phyloP scores from a whole-genome alignment of 2,329 filamentous ascomycete genomes.

The Akanthomyces muscarius region DNA sequence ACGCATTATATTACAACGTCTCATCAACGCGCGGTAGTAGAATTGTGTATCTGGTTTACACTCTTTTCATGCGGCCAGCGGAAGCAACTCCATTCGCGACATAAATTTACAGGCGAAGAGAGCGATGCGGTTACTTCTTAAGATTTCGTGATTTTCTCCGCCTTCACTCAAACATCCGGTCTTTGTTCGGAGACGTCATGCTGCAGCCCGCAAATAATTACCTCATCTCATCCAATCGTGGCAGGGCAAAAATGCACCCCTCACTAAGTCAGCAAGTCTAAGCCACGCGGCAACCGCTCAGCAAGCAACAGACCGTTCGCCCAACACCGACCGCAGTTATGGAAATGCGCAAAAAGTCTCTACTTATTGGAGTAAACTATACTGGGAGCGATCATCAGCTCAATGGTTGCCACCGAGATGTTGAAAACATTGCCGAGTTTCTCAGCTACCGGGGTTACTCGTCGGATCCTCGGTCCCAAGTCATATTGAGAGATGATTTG shows the following conservation, averaged over 20 bases:
- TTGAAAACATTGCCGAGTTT: slow-evolving; percentile 56
- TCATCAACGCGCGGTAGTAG: no score
- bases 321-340: slow-evolving; percentile 6
- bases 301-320: background rate
- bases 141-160: background rate
- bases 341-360: slow-evolving; percentile 38
- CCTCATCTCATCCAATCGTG: slow-evolving; percentile 14
- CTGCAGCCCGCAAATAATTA: background rate
- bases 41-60: background rate
- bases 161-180: background rate
- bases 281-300: slow-evolving; percentile 4
- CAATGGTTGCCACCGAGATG: slow-evolving; percentile 57
- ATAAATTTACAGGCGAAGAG: background rate
- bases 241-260: slow-evolving; percentile 7
- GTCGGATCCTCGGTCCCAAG: slow-evolving; percentile 12
- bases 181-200: background rate
- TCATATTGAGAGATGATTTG: slow-evolving; percentile 26
- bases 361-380: slow-evolving; percentile 60
- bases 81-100: no score
- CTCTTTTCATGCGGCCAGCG: background rate
- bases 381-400: slow-evolving; percentile 53
- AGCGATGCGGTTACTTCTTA: background rate
- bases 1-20: background rate
- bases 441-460: slow-evolving; percentile 31
- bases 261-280: slow-evolving; percentile 4